A percentile compares a stretch with the other conserved stretches of the same genome.
Evolutionary conservation across 805 yeast genomes (phyloP).

Genomic region (Jamesozyma piceae): DNA sequence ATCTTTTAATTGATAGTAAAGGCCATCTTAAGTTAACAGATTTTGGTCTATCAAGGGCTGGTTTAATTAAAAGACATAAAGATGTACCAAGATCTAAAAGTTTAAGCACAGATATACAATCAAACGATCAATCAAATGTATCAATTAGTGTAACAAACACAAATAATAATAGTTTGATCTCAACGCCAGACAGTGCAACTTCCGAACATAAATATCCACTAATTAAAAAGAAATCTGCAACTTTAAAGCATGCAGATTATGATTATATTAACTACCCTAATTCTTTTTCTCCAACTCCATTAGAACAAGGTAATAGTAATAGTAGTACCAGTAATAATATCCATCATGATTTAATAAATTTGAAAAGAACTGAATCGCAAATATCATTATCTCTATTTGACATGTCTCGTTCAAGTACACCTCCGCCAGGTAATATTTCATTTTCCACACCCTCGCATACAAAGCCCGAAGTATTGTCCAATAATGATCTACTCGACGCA

Average conservation of each 20-base stretch:
- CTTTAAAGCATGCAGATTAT: not conserved
- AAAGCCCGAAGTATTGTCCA: not conserved
- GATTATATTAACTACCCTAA: not conserved
- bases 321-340: not conserved
- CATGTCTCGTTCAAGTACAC: slow-evolving; percentile 24
- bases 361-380: slow-evolving; percentile 26
- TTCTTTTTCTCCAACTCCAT: not conserved
- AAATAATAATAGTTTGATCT: slow-evolving; percentile 1
- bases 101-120: slow-evolving; percentile 1
- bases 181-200: slow-evolving; percentile 5
- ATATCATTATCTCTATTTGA: slow-evolving; percentile 23
- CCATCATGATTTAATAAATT: slow-evolving; percentile 4
- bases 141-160: not conserved
- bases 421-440: slow-evolving; percentile 10
- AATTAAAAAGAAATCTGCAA: not conserved
- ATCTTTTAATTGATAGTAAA: slow-evolving; percentile 67
- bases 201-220: not conserved
- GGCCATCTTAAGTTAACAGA: slow-evolving; percentile 94
- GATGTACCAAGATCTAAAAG: slow-evolving; percentile 6
- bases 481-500: not conserved
- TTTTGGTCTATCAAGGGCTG: slow-evolving; percentile 87
- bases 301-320: not conserved
- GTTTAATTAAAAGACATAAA: slow-evolving; percentile 74
- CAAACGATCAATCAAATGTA: not conserved
- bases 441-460: slow-evolving; percentile 3